Conservation (phyloP, 2,329 filamentous ascomycete species). For the Phaeomoniella chlamydospora region DNA sequence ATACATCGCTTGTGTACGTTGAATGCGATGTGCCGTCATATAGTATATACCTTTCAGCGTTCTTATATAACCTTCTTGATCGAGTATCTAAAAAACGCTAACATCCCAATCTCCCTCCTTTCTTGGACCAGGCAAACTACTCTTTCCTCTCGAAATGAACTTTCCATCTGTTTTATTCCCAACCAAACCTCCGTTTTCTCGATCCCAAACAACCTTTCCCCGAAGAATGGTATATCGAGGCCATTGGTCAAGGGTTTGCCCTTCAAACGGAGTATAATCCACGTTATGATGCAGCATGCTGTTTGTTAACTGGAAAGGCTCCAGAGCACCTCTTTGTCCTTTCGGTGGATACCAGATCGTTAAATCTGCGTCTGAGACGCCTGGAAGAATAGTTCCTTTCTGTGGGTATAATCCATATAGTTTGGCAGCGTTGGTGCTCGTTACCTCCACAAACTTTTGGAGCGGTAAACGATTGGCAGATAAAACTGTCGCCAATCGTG, state of each 20-base stretch:
- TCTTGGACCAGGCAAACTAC: slow-evolving; percentile 18
- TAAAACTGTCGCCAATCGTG: slow-evolving; percentile 34
- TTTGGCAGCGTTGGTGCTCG: slow-evolving; percentile 40
- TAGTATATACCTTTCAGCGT: too few relatives aligned
- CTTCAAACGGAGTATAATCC: slow-evolving; percentile 50
- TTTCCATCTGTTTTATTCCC: slow-evolving; percentile 33
- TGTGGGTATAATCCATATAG: slow-evolving; percentile 39
- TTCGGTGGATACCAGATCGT: slow-evolving; percentile 39
- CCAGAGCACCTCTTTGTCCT: slow-evolving; percentile 17
- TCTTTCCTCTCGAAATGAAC: slow-evolving; percentile 31
- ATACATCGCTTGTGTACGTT: not conserved
- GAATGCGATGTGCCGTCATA: too few relatives aligned
- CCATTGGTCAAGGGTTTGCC: slow-evolving; percentile 42
- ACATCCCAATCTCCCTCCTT: slow-evolving; percentile 15
- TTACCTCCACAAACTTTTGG: slow-evolving; percentile 40
- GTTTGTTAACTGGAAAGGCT: slow-evolving; percentile 33
- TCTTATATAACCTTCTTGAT: too few relatives aligned
- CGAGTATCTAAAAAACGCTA: slow-evolving; percentile 6
- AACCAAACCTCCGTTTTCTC: slow-evolving; percentile 34
- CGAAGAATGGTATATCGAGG: slow-evolving; percentile 46
- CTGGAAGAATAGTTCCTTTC: slow-evolving; percentile 36
- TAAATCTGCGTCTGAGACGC: slow-evolving; percentile 39
- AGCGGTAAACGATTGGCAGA: slow-evolving; percentile 24
- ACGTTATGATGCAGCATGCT: slow-evolving; percentile 44
- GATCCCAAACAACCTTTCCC: slow-evolving; percentile 44